Base-by-base conservation (phyloP, 2,329 filamentous ascomycete genomes). In the Leptographium radiaticola region DNA sequence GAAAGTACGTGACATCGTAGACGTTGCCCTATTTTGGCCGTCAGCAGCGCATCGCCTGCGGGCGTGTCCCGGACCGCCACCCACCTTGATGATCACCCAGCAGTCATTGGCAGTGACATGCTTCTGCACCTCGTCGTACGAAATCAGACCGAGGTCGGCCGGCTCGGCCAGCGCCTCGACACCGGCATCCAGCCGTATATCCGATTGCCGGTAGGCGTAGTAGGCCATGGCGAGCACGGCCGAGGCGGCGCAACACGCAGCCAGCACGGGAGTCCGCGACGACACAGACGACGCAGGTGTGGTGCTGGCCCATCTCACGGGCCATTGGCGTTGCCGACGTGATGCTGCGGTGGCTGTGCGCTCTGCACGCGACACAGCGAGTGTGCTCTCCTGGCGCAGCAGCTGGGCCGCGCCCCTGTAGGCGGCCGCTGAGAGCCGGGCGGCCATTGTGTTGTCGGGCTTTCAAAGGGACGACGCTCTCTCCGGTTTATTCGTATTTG, bases 1-100 rank as follows among this genome's bases (percentile, higher is more conserved):
- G 68, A 68, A 94, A 94, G 59, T 93, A 87, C 55, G 83, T 84
- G 15, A 89, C 76, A 69, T 95, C 87, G 73, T 94, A 95, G 64
- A 94, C 86, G 16, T 49, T 18, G 20, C 53, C 53, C 53, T 25
- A 25, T 25, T 25, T 25, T 43, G 39, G 16, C 20, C 15, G 46
- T 38, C 18, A 38, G 33, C 18, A 30, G 33, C n/a, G 2, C 49
- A 4, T 40, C 25, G 34, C 11, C 7, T 42, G 15, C 4, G 30
- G 3, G 34, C 13, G 6, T 2, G 34, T 1, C n/a, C 42, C 13
- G 9, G 20, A 1, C 33, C n/a, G 25, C n/a, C 31, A 40, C 49
- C 2, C 4, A 55, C 53, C 39, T 55, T 44, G 44, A 55, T 52
- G n/a, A 55, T 55, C 9, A 55, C 53, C 53, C 53, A 55, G 39